These are phyloP conservation scores for Suillus decipiens DNA, from an alignment of 768 basidiomycete species.

Conservation along the genomic window DNA sequence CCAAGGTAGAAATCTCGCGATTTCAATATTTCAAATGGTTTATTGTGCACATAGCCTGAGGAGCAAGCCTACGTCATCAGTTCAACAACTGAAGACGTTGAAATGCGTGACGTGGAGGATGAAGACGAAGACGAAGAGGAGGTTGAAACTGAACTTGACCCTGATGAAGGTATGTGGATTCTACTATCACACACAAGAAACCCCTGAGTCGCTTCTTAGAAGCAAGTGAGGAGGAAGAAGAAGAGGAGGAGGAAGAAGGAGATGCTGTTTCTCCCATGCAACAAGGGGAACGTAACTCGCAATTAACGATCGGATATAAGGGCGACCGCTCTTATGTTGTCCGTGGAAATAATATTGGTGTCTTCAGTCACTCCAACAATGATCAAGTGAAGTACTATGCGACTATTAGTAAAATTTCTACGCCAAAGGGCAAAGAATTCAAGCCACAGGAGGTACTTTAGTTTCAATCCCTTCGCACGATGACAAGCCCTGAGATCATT, in stretches of 20 bases:
- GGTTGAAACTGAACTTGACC: conserved; percentile 66
- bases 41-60: conserved; percentile 53
- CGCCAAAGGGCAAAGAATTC: conserved; percentile 81
- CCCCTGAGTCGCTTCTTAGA: conserved; percentile 34
- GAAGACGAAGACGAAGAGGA: conserved; percentile 83
- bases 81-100: conserved; percentile 78
- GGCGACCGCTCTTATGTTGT: conserved; percentile 94
- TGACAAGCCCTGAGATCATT: conserved; percentile 10
- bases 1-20: conserved; percentile 54
- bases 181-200: not conserved
- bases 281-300: conserved; percentile 76
- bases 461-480: conserved; percentile 19
- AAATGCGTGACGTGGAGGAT: conserved; percentile 78
- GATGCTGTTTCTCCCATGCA: conserved; percentile 38
- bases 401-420: conserved; percentile 81
- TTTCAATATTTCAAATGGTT: not conserved
- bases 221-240: conserved; percentile 41
- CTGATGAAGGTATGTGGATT: conserved; percentile 52
- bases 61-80: conserved; percentile 84
- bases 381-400: conserved; percentile 81
- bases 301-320: conserved; percentile 92
- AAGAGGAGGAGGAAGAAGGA: conserved; percentile 50
- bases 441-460: conserved; percentile 76
- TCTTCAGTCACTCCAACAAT: conserved; percentile 75
- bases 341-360: conserved; percentile 88